Evolutionary conservation across 2,329 filamentous ascomycete genomes (phyloP).

Genomic region (Scytalidium lignicola): DNA sequence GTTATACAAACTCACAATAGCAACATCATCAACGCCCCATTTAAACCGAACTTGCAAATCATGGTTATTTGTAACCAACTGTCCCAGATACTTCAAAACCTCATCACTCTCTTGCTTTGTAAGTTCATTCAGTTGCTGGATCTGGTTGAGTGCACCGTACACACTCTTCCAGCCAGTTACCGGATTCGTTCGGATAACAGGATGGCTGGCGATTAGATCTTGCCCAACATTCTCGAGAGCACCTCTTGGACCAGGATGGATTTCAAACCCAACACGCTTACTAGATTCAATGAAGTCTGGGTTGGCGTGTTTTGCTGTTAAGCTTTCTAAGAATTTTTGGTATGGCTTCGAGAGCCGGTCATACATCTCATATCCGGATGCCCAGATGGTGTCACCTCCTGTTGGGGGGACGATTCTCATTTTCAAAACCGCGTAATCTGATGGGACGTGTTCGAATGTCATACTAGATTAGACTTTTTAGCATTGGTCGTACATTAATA

Average conservation of each 20-base stretch:
- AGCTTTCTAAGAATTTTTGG: slow-evolving; percentile 53
- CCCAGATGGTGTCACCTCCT: slow-evolving; percentile 53
- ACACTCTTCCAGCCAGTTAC: slow-evolving; percentile 58
- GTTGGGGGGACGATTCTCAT: slow-evolving; percentile 46
- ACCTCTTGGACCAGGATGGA: slow-evolving; percentile 48
- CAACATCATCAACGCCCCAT: slow-evolving; percentile 61
- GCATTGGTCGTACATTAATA: too few species aligned
- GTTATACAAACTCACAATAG: slow-evolving; percentile 38
- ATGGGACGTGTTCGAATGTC: slow-evolving; percentile 52
- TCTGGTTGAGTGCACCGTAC: slow-evolving; percentile 55
- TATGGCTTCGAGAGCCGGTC: slow-evolving; percentile 49
- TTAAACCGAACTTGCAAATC: slow-evolving; percentile 65
- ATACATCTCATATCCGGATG: slow-evolving; percentile 53
- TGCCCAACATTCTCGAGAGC: slow-evolving; percentile 49
- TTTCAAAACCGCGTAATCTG: slow-evolving; percentile 52
- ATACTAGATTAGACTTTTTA: slow-evolving; percentile 28
- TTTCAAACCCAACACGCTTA: slow-evolving; percentile 40
- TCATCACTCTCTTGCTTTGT: slow-evolving; percentile 48
- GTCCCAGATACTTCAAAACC: slow-evolving; percentile 47
- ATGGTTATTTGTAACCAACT: slow-evolving; percentile 52
- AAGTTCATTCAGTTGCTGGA: slow-evolving; percentile 52
- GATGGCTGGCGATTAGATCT: slow-evolving; percentile 48
- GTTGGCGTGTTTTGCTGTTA: slow-evolving; percentile 51
- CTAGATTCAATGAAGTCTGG: slow-evolving; percentile 48
- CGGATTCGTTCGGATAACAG: slow-evolving; percentile 53